phyloP scores from a whole-genome alignment of 1,139 yeast genomes.

The Pneumocystis jirovecii region DNA sequence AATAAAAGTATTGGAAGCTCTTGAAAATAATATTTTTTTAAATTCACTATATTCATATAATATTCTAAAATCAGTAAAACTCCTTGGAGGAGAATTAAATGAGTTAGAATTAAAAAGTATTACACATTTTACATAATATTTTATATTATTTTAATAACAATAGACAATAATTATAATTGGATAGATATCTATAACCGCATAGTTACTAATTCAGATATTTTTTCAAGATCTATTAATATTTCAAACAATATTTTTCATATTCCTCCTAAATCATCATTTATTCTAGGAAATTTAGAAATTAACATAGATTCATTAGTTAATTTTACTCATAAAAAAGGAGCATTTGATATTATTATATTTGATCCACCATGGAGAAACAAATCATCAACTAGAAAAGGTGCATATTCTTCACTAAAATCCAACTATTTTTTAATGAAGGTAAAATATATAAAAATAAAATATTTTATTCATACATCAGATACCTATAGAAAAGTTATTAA shows the following conservation, averaged over 20 bases:
- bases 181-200: neutral
- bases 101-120: neutral
- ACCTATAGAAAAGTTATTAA: neutral
- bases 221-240: neutral
- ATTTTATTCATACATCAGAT: neutral
- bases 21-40: neutral
- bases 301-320: neutral
- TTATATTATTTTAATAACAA: neutral
- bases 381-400: neutral
- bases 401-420: neutral
- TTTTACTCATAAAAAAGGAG: neutral
- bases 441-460: neutral
- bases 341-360: neutral
- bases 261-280: conserved; percentile 1
- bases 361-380: conserved; percentile 2
- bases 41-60: neutral
- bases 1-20: neutral
- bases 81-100: neutral
- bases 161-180: neutral
- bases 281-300: neutral
- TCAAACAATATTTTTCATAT: neutral
- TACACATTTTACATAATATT: neutral
- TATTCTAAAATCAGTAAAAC: neutral
- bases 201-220: neutral
- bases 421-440: neutral